Base-by-base conservation (phyloP, 2,329 filamentous ascomycete species). In the Ceratocystis huliohia region DNA sequence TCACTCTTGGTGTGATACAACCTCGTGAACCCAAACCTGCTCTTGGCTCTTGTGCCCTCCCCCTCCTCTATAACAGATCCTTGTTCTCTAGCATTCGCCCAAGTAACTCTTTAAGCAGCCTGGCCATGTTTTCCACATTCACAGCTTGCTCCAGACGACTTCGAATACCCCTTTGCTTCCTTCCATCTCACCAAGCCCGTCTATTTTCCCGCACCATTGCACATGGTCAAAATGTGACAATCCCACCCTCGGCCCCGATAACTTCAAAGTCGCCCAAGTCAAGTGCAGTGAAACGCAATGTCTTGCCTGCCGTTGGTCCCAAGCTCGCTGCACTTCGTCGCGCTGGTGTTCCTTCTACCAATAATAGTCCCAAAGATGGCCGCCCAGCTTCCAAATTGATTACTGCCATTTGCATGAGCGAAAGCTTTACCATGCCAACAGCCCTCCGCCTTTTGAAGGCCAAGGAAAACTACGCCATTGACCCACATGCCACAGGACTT, bases 401-500 rank as follows among this genome's bases (percentile, higher is more conserved):
- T 69, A 83, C 78, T 68, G 84, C 85, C 20, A 80, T 85, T 41
- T 86, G 84, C 70, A 78, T 86, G 15, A 82, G 84, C 66, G 84
- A 87, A 72, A 79, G 81, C 46, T 87, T 87, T 74, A 80, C 85
- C 72, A 86, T 87, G 84, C 78, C 81, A 17, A 71, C 75, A n/a
- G 84, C 86, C 1, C 76, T 81, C 61, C 78, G 82, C 61, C 82
- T 84, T 10, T 75, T 87, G 13, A 78, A 79, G 28, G 78, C 79
- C 44, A 82, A 86, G 72, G 57, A 63, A 56, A 83, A 82, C 62
- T 87, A 86, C 72, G 75, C 77, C 50, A 80, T 87, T 65, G 84
- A 87, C 71, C 84, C 84, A 1, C 83, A 87, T 70, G 77, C 76
- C 62, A 84, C 81, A 13, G 82, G 79, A 15, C 86, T 87, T 70